Evolutionary conservation across 805 yeast genomes (phyloP).

Genomic region (Wickerhamiella vanderwaltii): DNA sequence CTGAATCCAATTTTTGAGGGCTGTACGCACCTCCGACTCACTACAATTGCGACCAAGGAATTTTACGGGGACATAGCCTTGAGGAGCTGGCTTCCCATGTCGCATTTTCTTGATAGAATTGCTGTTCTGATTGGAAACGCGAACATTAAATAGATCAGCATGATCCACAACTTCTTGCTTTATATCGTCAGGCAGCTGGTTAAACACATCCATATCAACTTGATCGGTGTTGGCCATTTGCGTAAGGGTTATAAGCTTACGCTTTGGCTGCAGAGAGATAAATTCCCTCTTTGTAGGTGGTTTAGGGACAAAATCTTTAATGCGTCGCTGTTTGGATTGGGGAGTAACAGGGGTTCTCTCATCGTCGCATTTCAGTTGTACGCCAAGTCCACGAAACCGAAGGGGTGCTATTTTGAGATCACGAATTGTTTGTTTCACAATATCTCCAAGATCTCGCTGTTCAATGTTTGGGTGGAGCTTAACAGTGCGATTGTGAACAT

Average conservation of each 20-base stretch:
- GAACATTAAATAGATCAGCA: conserved; percentile 17
- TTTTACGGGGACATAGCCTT: neutral
- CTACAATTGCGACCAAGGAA: conserved; percentile 11
- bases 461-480: conserved; percentile 34
- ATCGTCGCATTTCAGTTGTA: conserved; percentile 35
- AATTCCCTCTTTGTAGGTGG: conserved; percentile 12
- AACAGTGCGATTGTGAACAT: conserved; percentile 42
- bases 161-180: conserved; percentile 40
- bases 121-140: conserved; percentile 2
- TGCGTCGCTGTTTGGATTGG: conserved; percentile 11
- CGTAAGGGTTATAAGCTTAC: conserved; percentile 16
- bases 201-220: conserved; percentile 54
- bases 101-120: neutral
- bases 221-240: conserved; percentile 21
- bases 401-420: conserved; percentile 7
- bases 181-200: conserved; percentile 53
- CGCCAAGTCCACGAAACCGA: conserved; percentile 39
- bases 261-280: conserved; percentile 16
- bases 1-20: conserved; percentile 31
- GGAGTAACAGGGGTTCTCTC: conserved; percentile 10
- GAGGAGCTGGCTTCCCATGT: neutral
- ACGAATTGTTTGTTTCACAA: conserved; percentile 35
- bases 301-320: conserved; percentile 8
- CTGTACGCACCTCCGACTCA: conserved; percentile 28
- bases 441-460: neutral